Base-by-base conservation (phyloP, 1,284 basidiomycete genomes). In the Pseudozyma sp. region DNA sequence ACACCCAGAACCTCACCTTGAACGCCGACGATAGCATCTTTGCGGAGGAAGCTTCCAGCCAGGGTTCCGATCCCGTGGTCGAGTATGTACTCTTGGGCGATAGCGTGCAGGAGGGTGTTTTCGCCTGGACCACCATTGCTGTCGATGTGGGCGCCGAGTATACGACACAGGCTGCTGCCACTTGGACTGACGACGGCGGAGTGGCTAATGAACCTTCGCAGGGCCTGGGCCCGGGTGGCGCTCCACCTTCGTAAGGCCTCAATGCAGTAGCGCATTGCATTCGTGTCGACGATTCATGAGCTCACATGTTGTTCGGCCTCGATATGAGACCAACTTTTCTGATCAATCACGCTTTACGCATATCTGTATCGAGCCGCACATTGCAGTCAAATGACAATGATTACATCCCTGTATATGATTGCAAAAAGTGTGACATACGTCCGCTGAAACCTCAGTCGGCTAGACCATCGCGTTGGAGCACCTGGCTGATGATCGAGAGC, bases 391-490 rank as follows among this genome's bases (percentile, higher is more conserved):
- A 24, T 1, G 24, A 24, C 24, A 24, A 24, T 24, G 24, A 24
- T 24, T 24, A 24, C 24, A 24, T 24, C 24, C 24, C 24, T 24
- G 24, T 24, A 24, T 24, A 24, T 24, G 24, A 24, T 24, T 24
- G 24, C 24, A 24, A 24, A 24, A 24, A 24, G 24, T 24, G 24
- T 24, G 24, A 24, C 24, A 24, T 24, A 52, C 17, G 50, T 24
- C 24, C 24, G 24, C 24, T 24, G 24, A 24, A 24, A 24, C 24
- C 24, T 37, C 35, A 64, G 11, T 44, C 59, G 4, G 67, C 56
- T 1, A 66, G 40, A 37, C 70, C 70, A 43, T 73, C 70, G 9
- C 65, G 56, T 39, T 73, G 40, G 29, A 73, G 49, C 52, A 68
- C 61, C 40, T 64, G 33, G 37, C 54, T 52, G 24, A 73, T 68